Base-by-base conservation (phyloP, 306 rosid species). In the Prunus mongolica region DNA sequence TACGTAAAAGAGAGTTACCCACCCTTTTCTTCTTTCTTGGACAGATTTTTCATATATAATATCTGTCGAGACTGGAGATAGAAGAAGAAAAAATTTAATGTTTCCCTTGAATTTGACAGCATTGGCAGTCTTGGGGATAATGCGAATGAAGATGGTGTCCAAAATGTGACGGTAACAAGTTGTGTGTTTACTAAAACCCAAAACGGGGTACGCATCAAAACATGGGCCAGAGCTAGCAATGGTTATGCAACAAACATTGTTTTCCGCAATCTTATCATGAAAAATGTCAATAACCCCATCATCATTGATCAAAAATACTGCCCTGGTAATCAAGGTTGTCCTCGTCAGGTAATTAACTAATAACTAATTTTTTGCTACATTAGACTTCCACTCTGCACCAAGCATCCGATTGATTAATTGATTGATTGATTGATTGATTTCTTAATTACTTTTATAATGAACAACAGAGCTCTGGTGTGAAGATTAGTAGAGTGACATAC, bases 401-500 rank as follows among this genome's bases (percentile, higher is more conserved):
- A 32, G 38, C 38, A 32, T 32, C 7, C 1, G 1, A 32, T 32
- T 32, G 38, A 32, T 13, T 58, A 24, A 58, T 12, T n/a, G 5
- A 19, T 51, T 51, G 20, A 16, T 51, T 51, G 7, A 8, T 14
- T 1, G 20, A 16, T 51, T 51, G 7, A 8, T 14, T 51, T 16
- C 18, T 51, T 55, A 55, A 55, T 55, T n/a, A 7, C 9, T 55
- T 55, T 55, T 5, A 32, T 5, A 5, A 10, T 8, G n/a, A 9
- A 19, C 61, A 15, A 52, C n/a, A 70, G 90, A 76, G 12, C 71
- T 89, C 92, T 8, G 86, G 90, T 0, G 91, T 90, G 79, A 82
- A 86, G 74, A 84, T 87, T n/a, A 87, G 86, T 46, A 12, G 54
- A 4, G 86, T 90, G 56, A 81, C 84, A 15, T 90, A 73, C 84